Base-by-base conservation (phyloP, 176 grass and related monocot species). In the Juncus effusus region DNA sequence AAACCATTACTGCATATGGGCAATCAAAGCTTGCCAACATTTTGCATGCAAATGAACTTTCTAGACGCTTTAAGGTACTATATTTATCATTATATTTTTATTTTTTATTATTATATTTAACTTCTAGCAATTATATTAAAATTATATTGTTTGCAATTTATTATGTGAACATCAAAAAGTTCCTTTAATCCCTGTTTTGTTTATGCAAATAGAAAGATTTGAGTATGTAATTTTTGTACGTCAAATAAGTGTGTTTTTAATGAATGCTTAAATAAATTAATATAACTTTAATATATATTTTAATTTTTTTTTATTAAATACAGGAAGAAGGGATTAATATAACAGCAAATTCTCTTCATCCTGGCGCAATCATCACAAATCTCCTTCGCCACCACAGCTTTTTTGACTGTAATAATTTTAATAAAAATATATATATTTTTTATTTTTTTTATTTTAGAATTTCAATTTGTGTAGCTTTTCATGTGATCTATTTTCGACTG, bases 291-390 rank as follows among this genome's bases (percentile, higher is more conserved):
- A 47, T 47, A 47, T 51, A 62, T 70, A 47, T 47, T 47, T 47
- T 47, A 47, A 47, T 47, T 6, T 51, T 69, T 70, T 56, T 63
- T 53, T 60, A 51, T 51, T 55, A 57, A 57, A 13, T 67, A 60
- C 69, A 97, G 93, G 88, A 97, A 70, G 88, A 89, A 74, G 75
- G 59, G 62, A 71, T 89, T 38, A 81, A 92, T 39, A 97, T 97
- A 74, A 92, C 78, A 75, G 93, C 88, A 59, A 97, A 97, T 70
- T 97, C 93, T 76, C 93, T 97, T 75, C 93, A 97, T 78, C 93
- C 93, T 38, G 93, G 93, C 63, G 75, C 88, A 58, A 92, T 97
- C 41, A 82, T 92, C 72, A 84, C 93, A 11, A 97, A 97, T 75
- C 88, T 97, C 79, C 93, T 97, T 76, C 93, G 93, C 10, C 67